These are phyloP conservation scores for Penicillium silybi DNA, from an alignment of 495 filamentous ascomycete genomes.

Conservation along the genomic window DNA sequence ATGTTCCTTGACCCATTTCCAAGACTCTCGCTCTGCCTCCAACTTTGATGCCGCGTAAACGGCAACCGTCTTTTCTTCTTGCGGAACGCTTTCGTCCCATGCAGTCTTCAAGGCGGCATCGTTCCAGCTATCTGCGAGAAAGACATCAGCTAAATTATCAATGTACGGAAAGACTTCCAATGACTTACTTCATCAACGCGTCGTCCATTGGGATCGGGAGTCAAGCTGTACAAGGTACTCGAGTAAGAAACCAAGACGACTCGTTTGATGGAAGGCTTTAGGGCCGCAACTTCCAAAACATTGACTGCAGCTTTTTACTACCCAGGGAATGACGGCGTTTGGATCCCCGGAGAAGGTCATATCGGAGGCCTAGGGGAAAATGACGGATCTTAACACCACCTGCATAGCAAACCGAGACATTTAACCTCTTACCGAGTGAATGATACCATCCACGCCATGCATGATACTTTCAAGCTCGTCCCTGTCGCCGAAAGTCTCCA, in stretches of 20 bases:
- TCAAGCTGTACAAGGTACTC: conserved; percentile 30
- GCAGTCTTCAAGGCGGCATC: conserved; percentile 37
- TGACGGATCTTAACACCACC: background rate
- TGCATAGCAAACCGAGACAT: background rate
- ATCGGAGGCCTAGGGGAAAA: background rate
- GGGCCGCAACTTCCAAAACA: conserved; percentile 41
- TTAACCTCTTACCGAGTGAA: conserved; percentile 29
- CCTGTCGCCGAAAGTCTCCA: conserved; percentile 33
- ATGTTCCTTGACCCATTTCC: conserved; percentile 49
- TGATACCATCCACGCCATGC: conserved; percentile 32
- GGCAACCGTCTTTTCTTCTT: conserved; percentile 21
- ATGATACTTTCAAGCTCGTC: conserved; percentile 40
- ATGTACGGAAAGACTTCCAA: background rate
- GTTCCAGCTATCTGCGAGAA: conserved; percentile 40
- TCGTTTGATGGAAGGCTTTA: conserved; percentile 40
- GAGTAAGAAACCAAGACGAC: conserved; percentile 54
- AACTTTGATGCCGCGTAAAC: conserved; percentile 56
- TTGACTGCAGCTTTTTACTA: conserved; percentile 35
- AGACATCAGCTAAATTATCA: background rate
- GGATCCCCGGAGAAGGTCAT: background rate
- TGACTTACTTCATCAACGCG: background rate
- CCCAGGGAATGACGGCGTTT: conserved; percentile 26
- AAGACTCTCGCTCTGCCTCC: conserved; percentile 48
- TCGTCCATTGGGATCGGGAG: conserved; percentile 13
- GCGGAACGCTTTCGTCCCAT: conserved; percentile 22